Base-by-base conservation (phyloP, 2,329 filamentous ascomycete species). In the Penicillium brevicompactum region DNA sequence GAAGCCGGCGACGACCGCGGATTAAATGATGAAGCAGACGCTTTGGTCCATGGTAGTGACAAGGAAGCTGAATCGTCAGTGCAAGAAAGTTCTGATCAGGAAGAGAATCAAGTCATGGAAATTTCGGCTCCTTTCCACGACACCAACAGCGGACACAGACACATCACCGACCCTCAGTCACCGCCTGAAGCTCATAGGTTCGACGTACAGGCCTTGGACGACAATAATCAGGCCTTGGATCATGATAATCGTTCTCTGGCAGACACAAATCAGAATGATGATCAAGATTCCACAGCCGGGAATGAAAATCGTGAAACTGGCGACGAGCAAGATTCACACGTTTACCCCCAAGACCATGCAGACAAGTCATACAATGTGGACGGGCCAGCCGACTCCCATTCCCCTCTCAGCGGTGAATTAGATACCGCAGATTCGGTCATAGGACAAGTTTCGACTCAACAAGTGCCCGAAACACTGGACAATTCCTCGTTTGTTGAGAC, bases 11-110 rank as follows among this genome's bases (percentile, higher is more conserved):
- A 54, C 10, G 46, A 47, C 8, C 14, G 10, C 10, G 49, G 55
- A 47, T 37, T 13, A 27, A 41, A 54, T 16, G 22, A 49, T 41
- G 40, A 51, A n/a, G n/a, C 51, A 31, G 18, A 31, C 31, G 31
- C n/a, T 9, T 43, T 46, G 49, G 50, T 58, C n/a, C 47, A 58
- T n/a, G 57, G 64, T n/a, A 62, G 58, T 38, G 58, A 63, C 13
- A 57, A 58, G 30, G 57, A 62, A 9, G 51, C 60, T 8, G 63
- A 63, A n/a, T 58, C 61, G 4, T 13, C 41, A 18, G 11, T 48
- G 14, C 31, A 30, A 22, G 6, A 42, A 2, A 10, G 10, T 10
- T 32, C 22, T 44, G 24, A 21, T 11, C 16, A 51, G 18, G 32
- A 32, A 14, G 13, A 44, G n/a, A 27, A 54, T 30, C 3, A 32